These are phyloP conservation scores for Zychaea mexicana DNA, from an alignment of 371 early-diverging fungal species.

Conservation along the genomic window DNA sequence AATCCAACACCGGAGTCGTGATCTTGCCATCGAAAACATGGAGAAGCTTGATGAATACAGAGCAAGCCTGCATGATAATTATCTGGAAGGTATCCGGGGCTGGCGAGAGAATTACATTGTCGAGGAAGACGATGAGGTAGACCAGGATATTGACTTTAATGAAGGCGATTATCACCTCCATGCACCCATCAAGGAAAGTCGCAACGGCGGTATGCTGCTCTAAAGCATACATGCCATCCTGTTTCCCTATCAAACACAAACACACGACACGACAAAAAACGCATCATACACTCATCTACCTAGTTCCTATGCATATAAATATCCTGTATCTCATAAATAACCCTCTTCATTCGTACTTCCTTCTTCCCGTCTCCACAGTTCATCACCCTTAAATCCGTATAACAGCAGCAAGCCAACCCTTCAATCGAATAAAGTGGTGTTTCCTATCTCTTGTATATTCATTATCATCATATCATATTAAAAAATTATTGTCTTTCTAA, in stretches of 20 bases:
- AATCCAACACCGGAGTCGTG: slow-evolving; percentile 44
- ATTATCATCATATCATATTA: not conserved
- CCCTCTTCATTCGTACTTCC: too few relatives aligned
- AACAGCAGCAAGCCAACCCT: too few relatives aligned
- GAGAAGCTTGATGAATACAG: slow-evolving; percentile 47
- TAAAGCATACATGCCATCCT: not conserved
- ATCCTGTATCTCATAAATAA: too few relatives aligned
- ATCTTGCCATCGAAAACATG: slow-evolving; percentile 46
- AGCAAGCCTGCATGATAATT: slow-evolving; percentile 44
- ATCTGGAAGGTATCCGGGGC: slow-evolving; percentile 36
- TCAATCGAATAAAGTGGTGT: too few relatives aligned
- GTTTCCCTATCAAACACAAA: not conserved
- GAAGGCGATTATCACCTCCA: slow-evolving; percentile 1
- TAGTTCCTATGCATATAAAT: too few relatives aligned
- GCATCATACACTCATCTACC: too few relatives aligned
- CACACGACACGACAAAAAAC: too few relatives aligned
- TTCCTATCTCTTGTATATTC: not conserved
- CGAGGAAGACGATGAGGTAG: slow-evolving; percentile 7
- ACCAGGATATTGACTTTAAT: slow-evolving; percentile 1
- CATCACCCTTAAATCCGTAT: too few relatives aligned
- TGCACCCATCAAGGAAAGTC: slow-evolving; percentile 14
- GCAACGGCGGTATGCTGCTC: not conserved
- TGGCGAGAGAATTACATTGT: slow-evolving; percentile 34
- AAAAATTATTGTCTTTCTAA: not conserved
- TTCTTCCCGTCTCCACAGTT: too few relatives aligned